phyloP scores from a whole-genome alignment of 1,284 basidiomycete species.

The Boletus sp. region DNA sequence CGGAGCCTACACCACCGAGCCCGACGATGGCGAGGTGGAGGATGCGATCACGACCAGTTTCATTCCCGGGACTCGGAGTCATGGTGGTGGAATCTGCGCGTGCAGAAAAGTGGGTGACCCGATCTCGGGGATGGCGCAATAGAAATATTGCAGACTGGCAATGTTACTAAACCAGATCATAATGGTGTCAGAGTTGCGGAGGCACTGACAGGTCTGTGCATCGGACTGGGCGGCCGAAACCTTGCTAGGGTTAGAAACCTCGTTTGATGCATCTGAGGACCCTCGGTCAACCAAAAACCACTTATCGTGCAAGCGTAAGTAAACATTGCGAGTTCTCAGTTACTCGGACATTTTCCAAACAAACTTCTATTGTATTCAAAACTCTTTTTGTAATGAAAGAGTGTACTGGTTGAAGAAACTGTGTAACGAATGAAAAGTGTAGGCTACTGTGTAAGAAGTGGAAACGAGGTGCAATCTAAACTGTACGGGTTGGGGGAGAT shows the following conservation, averaged over 20 bases:
- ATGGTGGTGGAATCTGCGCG: conserved; percentile 14
- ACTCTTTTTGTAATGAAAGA: conserved; percentile 23
- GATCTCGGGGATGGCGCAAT: conserved; percentile 1
- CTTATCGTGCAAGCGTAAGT: too few relatives aligned
- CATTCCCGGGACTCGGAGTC: conserved; percentile 1
- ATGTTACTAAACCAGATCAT: conserved; percentile 8
- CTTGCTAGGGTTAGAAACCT: background rate
- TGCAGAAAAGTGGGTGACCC: conserved; percentile 1
- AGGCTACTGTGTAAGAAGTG: conserved; percentile 20
- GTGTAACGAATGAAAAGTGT: conserved; percentile 28
- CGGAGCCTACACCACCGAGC: conserved; percentile 83
- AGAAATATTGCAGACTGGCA: conserved; percentile 3
- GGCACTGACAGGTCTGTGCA: background rate
- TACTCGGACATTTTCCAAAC: background rate
- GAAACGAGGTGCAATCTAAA: conserved; percentile 25
- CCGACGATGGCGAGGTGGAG: conserved; percentile 77
- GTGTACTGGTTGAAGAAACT: conserved; percentile 25
- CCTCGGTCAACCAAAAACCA: too few relatives aligned
- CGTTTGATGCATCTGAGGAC: conserved; percentile 2
- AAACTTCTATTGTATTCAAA: conserved; percentile 29
- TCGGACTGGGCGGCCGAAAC: conserved; percentile 11
- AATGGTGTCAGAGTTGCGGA: conserved; percentile 4
- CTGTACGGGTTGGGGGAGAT: conserved; percentile 1
- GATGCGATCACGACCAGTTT: conserved; percentile 12
- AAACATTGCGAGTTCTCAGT: too few relatives aligned